Evolutionary conservation across 805 yeast species (phyloP).

Genomic region (Pichia thaimueangensis): DNA sequence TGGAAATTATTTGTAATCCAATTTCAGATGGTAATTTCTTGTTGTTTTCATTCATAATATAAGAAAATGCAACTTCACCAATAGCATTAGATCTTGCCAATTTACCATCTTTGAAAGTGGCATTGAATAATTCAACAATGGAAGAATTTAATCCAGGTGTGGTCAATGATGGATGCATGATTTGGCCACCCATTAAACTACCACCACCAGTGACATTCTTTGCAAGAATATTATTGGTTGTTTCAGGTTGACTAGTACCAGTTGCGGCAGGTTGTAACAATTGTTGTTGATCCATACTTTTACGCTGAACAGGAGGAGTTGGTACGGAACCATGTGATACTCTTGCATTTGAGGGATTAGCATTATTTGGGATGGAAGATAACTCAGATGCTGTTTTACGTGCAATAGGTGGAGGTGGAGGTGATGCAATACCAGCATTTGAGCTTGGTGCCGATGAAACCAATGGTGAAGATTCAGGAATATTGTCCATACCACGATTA

Average conservation of each 20-base stretch:
- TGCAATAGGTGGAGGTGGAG: slow-evolving; percentile 32
- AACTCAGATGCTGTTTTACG: slow-evolving; percentile 24
- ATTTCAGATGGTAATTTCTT: slow-evolving; percentile 36
- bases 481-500: slow-evolving; percentile 7
- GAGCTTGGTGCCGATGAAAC: slow-evolving; percentile 12
- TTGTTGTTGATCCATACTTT: slow-evolving; percentile 16
- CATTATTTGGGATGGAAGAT: not conserved
- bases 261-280: slow-evolving; percentile 18
- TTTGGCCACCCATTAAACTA: slow-evolving; percentile 29
- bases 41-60: slow-evolving; percentile 33
- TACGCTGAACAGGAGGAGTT: slow-evolving; percentile 30
- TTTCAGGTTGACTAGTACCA: slow-evolving; percentile 32
- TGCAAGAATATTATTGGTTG: slow-evolving; percentile 36
- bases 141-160: slow-evolving; percentile 72
- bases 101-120: slow-evolving; percentile 62
- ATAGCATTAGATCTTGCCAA: slow-evolving; percentile 54
- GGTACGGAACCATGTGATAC: slow-evolving; percentile 28
- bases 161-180: slow-evolving; percentile 46
- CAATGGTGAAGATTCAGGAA: slow-evolving; percentile 13
- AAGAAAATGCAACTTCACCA: slow-evolving; percentile 85
- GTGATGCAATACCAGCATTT: too few relatives aligned
- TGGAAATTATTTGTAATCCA: slow-evolving; percentile 34
- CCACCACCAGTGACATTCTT: slow-evolving; percentile 30
- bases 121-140: slow-evolving; percentile 79
- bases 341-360: slow-evolving; percentile 9